phyloP scores from a whole-genome alignment of 345 rosid genomes.

The Noccaea caerulescens region DNA sequence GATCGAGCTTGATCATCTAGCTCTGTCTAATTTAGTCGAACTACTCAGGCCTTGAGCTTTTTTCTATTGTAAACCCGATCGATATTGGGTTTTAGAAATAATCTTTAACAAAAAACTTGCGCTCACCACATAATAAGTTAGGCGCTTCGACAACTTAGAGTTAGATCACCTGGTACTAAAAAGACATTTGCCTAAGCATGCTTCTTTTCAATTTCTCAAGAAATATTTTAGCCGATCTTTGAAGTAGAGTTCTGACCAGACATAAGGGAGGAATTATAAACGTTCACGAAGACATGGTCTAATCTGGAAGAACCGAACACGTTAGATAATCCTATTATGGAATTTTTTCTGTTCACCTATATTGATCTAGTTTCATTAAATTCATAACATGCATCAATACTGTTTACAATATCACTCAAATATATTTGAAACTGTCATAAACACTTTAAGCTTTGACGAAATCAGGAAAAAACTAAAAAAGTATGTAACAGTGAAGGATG shows the following conservation, averaged over 20 bases:
- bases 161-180: neutral
- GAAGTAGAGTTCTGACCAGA: conserved; percentile 3
- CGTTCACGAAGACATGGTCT: neutral
- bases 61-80: neutral
- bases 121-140: neutral
- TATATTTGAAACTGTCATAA: neutral
- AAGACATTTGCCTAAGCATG: neutral
- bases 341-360: neutral
- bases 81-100: neutral
- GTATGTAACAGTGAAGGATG: neutral
- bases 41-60: neutral
- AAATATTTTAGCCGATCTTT: neutral
- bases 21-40: conserved; percentile 12
- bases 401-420: neutral
- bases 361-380: neutral
- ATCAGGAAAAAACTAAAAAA: neutral
- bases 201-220: neutral
- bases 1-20: neutral
- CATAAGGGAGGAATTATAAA: neutral
- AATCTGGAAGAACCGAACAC: neutral
- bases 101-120: neutral
- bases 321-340: neutral
- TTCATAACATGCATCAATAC: neutral
- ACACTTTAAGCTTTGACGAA: neutral
- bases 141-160: neutral